Conservation (phyloP, 805 yeast species). For the Zygosaccharomyces rouxii region DNA sequence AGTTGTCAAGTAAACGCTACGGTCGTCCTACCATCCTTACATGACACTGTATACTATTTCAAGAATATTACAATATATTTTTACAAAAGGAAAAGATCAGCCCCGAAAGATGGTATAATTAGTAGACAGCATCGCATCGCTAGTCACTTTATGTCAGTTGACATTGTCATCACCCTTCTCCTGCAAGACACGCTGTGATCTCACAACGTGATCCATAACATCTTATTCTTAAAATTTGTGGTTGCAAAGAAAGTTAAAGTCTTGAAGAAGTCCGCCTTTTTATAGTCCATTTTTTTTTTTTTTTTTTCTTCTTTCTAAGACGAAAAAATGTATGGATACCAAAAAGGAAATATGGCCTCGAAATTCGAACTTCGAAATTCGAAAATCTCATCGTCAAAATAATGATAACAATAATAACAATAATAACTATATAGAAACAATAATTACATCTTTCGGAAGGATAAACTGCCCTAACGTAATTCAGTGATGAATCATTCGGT, state of each 20-base stretch:
- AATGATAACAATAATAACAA: background rate
- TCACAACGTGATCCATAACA: conserved; percentile 3
- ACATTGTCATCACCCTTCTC: conserved; percentile 36
- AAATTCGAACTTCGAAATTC: background rate
- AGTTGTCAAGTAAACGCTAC: too few species aligned
- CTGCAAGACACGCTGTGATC: conserved; percentile 3
- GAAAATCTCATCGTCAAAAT: background rate
- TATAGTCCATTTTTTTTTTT: background rate
- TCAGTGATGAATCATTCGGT: conserved; percentile 2
- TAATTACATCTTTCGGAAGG: background rate
- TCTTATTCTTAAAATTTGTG: too few species aligned
- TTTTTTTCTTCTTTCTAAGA: too few species aligned
- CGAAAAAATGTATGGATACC: background rate
- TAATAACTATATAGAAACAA: background rate
- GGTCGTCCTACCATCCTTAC: too few species aligned
- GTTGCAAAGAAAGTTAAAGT: too few species aligned
- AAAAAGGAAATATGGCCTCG: background rate
- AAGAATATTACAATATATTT: background rate
- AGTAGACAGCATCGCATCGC: conserved; percentile 38
- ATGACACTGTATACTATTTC: too few species aligned
- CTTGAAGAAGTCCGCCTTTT: background rate
- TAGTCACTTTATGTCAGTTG: conserved; percentile 36
- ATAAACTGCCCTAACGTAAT: background rate
- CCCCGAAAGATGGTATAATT: conserved; percentile 41
- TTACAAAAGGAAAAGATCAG: conserved; percentile 25